Conservation (phyloP, 371 early-diverging fungal species). For the Mucor racemosus region DNA sequence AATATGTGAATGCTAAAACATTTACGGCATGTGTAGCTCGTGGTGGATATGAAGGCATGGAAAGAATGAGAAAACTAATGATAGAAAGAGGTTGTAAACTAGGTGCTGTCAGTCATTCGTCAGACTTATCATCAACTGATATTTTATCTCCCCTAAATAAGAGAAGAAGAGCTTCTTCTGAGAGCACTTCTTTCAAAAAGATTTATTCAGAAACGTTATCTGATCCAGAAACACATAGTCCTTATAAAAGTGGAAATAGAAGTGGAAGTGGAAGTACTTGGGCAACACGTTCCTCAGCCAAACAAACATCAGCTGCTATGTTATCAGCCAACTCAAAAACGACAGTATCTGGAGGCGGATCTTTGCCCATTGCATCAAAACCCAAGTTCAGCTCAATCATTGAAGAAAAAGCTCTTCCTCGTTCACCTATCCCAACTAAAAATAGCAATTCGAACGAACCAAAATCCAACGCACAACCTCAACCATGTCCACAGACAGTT, state of each 20-base stretch:
- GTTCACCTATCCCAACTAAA: not conserved
- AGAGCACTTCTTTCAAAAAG: not conserved
- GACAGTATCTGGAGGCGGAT: not conserved
- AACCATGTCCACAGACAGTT: not conserved
- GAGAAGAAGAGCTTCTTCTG: not conserved
- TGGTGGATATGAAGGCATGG: constrained; percentile 18
- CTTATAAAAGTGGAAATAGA: not conserved
- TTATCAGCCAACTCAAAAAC: too few relatives aligned
- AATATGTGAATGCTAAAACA: constrained; percentile 15
- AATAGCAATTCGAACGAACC: not conserved
- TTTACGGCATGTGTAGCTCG: constrained; percentile 31
- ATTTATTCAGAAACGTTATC: not conserved
- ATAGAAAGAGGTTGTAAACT: not conserved
- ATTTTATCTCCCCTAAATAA: not conserved
- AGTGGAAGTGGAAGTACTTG: not conserved
- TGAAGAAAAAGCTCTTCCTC: not conserved
- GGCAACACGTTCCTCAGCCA: too few relatives aligned
- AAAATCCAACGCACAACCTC: not conserved
- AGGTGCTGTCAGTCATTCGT: not conserved
- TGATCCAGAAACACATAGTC: not conserved
- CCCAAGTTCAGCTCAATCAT: not conserved
- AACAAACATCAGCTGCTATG: too few relatives aligned
- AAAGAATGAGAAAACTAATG: not conserved
- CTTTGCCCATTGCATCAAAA: not conserved
- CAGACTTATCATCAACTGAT: not conserved